Conservation (phyloP, 768 basidiomycete genomes). For the Trametes gibbosa region DNA sequence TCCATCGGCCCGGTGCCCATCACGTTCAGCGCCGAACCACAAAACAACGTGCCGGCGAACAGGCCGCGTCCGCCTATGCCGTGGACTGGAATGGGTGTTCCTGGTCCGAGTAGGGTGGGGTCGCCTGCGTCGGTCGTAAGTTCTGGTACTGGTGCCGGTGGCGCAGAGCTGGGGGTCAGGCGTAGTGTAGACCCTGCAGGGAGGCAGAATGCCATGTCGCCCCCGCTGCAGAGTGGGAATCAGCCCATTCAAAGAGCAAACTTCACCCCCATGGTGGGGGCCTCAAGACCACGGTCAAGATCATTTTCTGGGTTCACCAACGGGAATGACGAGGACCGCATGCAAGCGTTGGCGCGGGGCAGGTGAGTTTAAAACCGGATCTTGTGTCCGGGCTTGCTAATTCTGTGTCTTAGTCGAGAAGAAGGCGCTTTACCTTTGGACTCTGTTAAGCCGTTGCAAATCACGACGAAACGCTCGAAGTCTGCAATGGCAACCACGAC, state of each 20-base stretch:
- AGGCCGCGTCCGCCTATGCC: slow-evolving; percentile 15
- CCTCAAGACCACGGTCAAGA: slow-evolving; percentile 55
- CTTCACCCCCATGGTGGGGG: slow-evolving; percentile 57
- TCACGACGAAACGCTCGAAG: slow-evolving; percentile 22
- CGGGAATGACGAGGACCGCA: slow-evolving; percentile 20
- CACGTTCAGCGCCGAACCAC: slow-evolving; percentile 54
- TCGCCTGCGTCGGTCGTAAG: slow-evolving; percentile 6
- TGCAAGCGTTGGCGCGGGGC: slow-evolving; percentile 6
- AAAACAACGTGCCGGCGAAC: slow-evolving; percentile 31
- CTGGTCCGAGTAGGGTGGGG: slow-evolving; percentile 3
- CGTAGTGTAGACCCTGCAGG: slow-evolving; percentile 3
- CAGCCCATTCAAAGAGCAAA: slow-evolving; percentile 51
- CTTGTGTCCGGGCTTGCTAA: not conserved
- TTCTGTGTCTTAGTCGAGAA: not conserved
- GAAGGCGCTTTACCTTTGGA: slow-evolving; percentile 1
- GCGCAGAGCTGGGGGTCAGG: not conserved
- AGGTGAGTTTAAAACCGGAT: slow-evolving; percentile 18
- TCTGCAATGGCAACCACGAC: slow-evolving; percentile 20
- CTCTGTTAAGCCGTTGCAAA: slow-evolving; percentile 14
- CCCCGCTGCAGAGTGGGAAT: not conserved
- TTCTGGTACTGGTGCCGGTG: not conserved
- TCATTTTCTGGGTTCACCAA: slow-evolving; percentile 75
- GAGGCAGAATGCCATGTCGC: slow-evolving; percentile 6
- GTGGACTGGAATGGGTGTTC: not conserved
- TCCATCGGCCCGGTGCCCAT: slow-evolving; percentile 62